These are phyloP conservation scores for Neurospora tetrasperma DNA, from an alignment of 495 filamentous ascomycete species.

Conservation along the genomic window DNA sequence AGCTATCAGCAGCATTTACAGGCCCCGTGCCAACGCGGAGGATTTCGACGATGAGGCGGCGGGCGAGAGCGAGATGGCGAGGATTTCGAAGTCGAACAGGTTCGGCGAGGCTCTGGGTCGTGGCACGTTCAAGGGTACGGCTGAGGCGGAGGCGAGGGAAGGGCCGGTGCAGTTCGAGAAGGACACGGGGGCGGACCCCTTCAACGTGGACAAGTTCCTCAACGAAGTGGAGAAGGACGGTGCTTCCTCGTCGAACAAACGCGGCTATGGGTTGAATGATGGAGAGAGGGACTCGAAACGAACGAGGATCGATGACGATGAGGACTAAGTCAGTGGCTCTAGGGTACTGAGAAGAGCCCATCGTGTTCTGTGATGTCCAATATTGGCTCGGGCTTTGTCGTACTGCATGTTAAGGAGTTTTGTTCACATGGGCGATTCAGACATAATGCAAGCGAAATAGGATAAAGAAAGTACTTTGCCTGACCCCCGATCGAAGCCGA, in stretches of 20 bases:
- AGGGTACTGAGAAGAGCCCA: neutral
- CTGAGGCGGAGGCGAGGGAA: conserved; percentile 74
- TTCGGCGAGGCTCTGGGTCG: conserved; percentile 79
- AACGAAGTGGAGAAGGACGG: conserved; percentile 56
- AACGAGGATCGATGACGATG: conserved; percentile 71
- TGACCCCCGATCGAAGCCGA: neutral
- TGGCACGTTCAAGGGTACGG: conserved; percentile 83
- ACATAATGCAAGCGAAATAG: neutral
- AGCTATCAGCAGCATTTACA: conserved; percentile 89
- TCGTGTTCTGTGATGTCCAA: neutral
- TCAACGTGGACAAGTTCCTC: conserved; percentile 89
- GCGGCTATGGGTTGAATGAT: conserved; percentile 81
- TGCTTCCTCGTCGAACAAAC: conserved; percentile 42
- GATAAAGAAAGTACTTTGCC: neutral
- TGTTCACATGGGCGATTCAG: neutral
- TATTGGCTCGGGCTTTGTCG: neutral
- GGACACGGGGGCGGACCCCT: conserved; percentile 72
- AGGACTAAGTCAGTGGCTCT: conserved; percentile 15
- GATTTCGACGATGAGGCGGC: conserved; percentile 67
- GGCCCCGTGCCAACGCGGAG: conserved; percentile 63
- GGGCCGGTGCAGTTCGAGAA: conserved; percentile 99
- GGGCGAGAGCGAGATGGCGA: conserved; percentile 71
- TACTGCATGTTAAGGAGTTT: neutral
- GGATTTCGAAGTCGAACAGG: conserved; percentile 69
- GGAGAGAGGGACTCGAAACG: conserved; percentile 63